phyloP scores from a whole-genome alignment of 2,329 filamentous ascomycete genomes.

The Phaeosphaeria sp. region DNA sequence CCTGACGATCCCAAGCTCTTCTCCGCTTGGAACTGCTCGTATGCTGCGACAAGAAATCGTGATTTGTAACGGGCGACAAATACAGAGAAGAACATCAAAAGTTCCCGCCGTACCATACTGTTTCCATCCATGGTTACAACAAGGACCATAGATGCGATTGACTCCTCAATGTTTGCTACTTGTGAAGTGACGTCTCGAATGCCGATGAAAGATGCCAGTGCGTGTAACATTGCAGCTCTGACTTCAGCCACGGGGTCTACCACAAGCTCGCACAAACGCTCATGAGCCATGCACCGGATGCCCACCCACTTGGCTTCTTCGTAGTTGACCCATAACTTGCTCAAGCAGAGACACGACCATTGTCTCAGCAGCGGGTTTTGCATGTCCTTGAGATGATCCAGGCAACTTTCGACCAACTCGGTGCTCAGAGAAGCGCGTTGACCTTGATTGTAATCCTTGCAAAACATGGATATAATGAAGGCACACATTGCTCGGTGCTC shows the following conservation, averaged over 20 bases:
- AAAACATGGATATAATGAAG: conserved; percentile 96
- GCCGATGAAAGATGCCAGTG: conserved; percentile 90
- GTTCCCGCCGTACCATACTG: conserved; percentile 89
- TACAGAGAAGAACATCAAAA: conserved; percentile 90
- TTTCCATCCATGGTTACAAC: conserved; percentile 94
- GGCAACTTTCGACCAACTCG: conserved; percentile 87
- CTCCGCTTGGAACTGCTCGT: conserved; percentile 87
- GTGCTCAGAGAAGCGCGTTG: conserved; percentile 90
- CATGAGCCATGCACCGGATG: conserved; percentile 85
- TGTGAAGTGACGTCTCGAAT: conserved; percentile 93
- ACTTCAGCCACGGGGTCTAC: conserved; percentile 92
- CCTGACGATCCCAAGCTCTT: conserved; percentile 47
- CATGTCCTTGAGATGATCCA: conserved; percentile 81
- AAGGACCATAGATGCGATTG: conserved; percentile 84
- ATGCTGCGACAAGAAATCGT: conserved; percentile 90
- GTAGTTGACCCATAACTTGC: conserved; percentile 90
- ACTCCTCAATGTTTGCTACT: conserved; percentile 88
- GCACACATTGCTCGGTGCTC: conserved; percentile 99
- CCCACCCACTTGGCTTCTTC: conserved; percentile 95
- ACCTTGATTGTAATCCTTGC: conserved; percentile 90
- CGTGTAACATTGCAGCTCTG: conserved; percentile 88
- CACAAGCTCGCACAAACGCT: conserved; percentile 78
- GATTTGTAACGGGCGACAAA: conserved; percentile 90
- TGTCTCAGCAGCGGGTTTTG: conserved; percentile 89
- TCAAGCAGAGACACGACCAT: conserved; percentile 95